Conservation (phyloP, 2,329 filamentous ascomycete genomes). For the Pseudonectria buxi region DNA sequence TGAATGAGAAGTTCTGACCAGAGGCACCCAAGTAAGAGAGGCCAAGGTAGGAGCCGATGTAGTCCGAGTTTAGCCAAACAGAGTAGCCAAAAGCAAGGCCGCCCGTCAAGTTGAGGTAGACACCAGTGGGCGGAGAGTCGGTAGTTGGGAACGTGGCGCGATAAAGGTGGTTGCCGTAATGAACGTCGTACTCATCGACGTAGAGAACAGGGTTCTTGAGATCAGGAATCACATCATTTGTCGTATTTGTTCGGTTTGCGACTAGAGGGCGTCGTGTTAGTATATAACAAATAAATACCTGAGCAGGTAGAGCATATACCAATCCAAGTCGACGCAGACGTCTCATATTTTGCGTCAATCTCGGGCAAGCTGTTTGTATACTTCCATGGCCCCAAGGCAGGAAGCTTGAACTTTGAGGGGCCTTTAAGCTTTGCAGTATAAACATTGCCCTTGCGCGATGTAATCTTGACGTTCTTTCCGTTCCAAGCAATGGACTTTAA, state of each 20-base stretch:
- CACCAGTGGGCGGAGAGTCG: slow-evolving; percentile 30
- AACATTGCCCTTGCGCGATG: slow-evolving; percentile 19
- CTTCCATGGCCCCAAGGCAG: slow-evolving; percentile 39
- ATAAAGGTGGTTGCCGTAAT: slow-evolving; percentile 48
- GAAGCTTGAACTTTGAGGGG: slow-evolving; percentile 28
- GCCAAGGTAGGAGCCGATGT: slow-evolving; percentile 50
- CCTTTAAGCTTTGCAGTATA: slow-evolving; percentile 23
- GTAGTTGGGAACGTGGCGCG: slow-evolving; percentile 42
- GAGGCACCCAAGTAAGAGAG: slow-evolving; percentile 32
- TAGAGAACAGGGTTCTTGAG: slow-evolving; percentile 48
- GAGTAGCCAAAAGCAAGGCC: slow-evolving; percentile 51
- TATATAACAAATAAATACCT: background rate
- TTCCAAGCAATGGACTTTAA: slow-evolving; percentile 46
- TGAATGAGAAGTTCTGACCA: slow-evolving; percentile 41
- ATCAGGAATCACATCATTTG: slow-evolving; percentile 40
- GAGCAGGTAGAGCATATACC: slow-evolving; percentile 14
- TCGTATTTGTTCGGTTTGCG: slow-evolving; percentile 43
- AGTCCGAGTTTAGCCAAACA: slow-evolving; percentile 50
- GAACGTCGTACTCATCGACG: slow-evolving; percentile 50
- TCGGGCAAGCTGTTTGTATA: slow-evolving; percentile 43
- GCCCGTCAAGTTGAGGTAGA: slow-evolving; percentile 46
- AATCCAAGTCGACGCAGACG: slow-evolving; percentile 37
- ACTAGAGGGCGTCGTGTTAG: slow-evolving; percentile 9
- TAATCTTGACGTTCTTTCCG: slow-evolving; percentile 29
- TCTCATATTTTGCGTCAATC: slow-evolving; percentile 34